Evolutionary conservation across 1,284 basidiomycete species (phyloP).

Genomic region (Pyrrhoderma lamaoense): DNA sequence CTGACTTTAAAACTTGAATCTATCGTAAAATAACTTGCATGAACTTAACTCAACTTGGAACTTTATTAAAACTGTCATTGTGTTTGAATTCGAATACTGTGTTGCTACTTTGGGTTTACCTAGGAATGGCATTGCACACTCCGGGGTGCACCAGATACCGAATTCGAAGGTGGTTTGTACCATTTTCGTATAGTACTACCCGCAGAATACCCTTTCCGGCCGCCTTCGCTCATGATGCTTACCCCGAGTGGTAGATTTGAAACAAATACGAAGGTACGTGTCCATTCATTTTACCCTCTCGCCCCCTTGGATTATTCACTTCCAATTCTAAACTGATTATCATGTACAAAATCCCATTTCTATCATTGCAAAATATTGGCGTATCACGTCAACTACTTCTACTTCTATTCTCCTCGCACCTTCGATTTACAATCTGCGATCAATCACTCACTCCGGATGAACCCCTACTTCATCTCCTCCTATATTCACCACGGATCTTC

Average conservation of each 20-base stretch:
- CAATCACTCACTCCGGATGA: slow-evolving; percentile 18
- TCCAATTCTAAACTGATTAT: too few species aligned
- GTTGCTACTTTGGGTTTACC: too few species aligned
- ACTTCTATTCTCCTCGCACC: background rate
- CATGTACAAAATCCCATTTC: too few species aligned
- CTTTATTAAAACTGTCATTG: too few species aligned
- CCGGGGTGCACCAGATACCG: slow-evolving; percentile 78
- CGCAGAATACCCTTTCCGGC: slow-evolving; percentile 90
- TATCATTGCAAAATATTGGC: background rate
- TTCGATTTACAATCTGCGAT: slow-evolving; percentile 2
- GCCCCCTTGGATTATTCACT: background rate
- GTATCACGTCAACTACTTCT: background rate
- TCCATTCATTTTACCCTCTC: slow-evolving; percentile 1
- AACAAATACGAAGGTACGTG: slow-evolving; percentile 83
- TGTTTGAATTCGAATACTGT: too few species aligned
- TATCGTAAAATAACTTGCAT: too few species aligned
- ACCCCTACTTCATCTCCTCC: too few species aligned
- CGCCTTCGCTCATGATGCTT: slow-evolving; percentile 89
- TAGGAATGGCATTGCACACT: slow-evolving; percentile 98
- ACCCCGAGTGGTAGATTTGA: slow-evolving; percentile 96
- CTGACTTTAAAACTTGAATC: too few species aligned
- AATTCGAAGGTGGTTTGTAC: slow-evolving; percentile 88
- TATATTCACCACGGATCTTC: too few species aligned
- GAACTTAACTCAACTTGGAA: too few species aligned
- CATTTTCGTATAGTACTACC: slow-evolving; percentile 90